Percentiles rank a stretch among this genome's conserved stretches.
Evolutionary conservation across 2,329 filamentous ascomycete genomes (phyloP).

Genomic region (Paraphoma sp.): DNA sequence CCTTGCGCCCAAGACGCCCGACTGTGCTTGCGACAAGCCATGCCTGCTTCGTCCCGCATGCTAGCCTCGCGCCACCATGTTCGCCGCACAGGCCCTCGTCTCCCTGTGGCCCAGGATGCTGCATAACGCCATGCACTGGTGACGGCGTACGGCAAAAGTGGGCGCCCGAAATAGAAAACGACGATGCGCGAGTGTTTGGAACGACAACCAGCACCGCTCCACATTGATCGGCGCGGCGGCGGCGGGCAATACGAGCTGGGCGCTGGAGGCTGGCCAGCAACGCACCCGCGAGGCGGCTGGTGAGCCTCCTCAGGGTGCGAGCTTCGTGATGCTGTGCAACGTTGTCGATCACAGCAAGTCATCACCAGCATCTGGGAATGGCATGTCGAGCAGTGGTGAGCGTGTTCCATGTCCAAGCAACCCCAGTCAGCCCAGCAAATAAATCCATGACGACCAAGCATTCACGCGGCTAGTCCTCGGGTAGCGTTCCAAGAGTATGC

Average conservation of each 20-base stretch:
- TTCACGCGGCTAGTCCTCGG: constrained; percentile 1
- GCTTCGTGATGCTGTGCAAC: constrained; percentile 18
- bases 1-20: constrained; percentile 22
- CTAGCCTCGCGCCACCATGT: constrained; percentile 30
- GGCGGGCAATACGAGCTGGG: constrained; percentile 27
- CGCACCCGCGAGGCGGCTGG: constrained; percentile 5
- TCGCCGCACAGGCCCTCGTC: constrained; percentile 7
- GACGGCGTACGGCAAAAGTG: constrained; percentile 31
- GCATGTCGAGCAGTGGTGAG: background rate
- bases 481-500: constrained; percentile 5
- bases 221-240: constrained; percentile 25
- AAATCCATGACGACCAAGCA: constrained; percentile 3
- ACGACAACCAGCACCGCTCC: constrained; percentile 22
- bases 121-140: constrained; percentile 17
- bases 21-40: constrained; percentile 20
- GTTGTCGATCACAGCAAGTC: background rate
- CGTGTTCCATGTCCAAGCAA: background rate
- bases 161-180: constrained; percentile 36
- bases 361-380: background rate
- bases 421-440: background rate
- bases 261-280: constrained; percentile 20
- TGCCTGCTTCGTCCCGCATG: constrained; percentile 27
- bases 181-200: constrained; percentile 33
- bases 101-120: background rate
- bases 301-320: background rate